Evolutionary conservation across 2,329 filamentous ascomycete species (phyloP), one percentile per base, ranked within the genome.

Genomic region (Claviceps humidiphila): DNA sequence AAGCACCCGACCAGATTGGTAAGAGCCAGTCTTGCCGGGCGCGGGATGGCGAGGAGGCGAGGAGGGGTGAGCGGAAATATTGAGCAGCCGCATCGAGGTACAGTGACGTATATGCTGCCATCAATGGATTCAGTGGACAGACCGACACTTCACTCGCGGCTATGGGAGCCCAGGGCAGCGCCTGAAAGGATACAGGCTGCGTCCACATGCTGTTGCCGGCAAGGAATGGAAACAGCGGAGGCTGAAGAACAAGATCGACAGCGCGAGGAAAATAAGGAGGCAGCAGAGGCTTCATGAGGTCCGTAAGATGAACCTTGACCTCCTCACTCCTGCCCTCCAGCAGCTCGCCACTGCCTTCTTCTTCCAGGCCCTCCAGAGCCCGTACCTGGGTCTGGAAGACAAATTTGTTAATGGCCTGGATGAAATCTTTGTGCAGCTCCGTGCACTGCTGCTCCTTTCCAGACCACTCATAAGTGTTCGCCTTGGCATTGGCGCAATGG

Each of bases 401-500:
- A 64, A 94, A 98, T 71, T 86, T 91, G 81, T 98, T 98, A 74
- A 91, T 84, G 58, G 90, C 88, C 73, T 97, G 91, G 58, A 97
- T 80, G 64, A 96, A 97, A 64, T 95, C 89, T 55, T 96, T 89
- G 67, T 97, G 93, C 62, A 97, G 77, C 75, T 95, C 96, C 82
- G 95, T 96, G 73, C 94, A 79, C 66, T 97, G 91, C 61, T 85
- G 78, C 63, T 96, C 90, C 78, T 97, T 97, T 71, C 96, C 91
- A 42, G 89, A 83, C 93, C 93, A 98, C 69, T 88, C 84, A 75
- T 89, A 94, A 49, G 89, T 95, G 68, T 78, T 88, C 62, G 89
- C 88, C 59, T 89, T 87, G 62, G 87, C 84, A 67, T 98, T 88
- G 63, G 90, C 80, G 60, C 88, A 95, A 75, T 95, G 90, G 61